Base-by-base conservation (phyloP, 2,329 filamentous ascomycete genomes). In the Pseudohalonectria lignicola region DNA sequence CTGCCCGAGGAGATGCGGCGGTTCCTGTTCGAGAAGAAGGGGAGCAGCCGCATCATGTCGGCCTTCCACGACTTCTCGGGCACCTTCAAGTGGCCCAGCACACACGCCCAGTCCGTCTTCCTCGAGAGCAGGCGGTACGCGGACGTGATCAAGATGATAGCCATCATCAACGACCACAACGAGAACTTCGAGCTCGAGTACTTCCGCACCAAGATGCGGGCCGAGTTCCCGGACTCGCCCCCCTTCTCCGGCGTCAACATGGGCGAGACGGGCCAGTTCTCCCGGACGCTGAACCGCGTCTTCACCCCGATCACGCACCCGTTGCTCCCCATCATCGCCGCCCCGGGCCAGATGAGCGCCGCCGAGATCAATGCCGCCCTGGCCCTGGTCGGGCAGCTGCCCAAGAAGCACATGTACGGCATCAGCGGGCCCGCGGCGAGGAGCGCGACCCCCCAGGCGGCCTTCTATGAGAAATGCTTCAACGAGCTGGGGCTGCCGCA, bases 131-230 rank as follows among this genome's bases (percentile, higher is more conserved):
- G 74, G 34, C 74, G 76, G 41, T 86, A 87, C 47, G 82, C 82
- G 34, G 85, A 93, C 55, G 85, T 93, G 41, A 79, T 93, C 52
- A 93, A 92, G 64, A 92, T 93, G 83, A 92, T 92, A 50, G 79
- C 82, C 23, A 80, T 88, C 52, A 84, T 86, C 52, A 81, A 78
- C 53, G 80, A 82, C 30, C 79, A 83, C 53, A 85, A 87, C 52
- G 85, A 88, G 49, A 92, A 93, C 57, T 92, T 93, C 53, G 85
- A 93, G 61, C 71, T 93, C 25, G 86, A 93, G 57, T 88, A 88
- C 57, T 93, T 94, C 60, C 79, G 86, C 21, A 86, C 83, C 10
- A 74, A 78, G 46, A 79, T 92, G 53, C 77, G 77, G 50, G 64
- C 72, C 21, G 76, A 81, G 44, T 79, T 82, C 46, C 72, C 81